These are phyloP conservation scores for Monosporascus cannonballus DNA, from an alignment of 2,329 filamentous ascomycete species.

Conservation along the genomic window DNA sequence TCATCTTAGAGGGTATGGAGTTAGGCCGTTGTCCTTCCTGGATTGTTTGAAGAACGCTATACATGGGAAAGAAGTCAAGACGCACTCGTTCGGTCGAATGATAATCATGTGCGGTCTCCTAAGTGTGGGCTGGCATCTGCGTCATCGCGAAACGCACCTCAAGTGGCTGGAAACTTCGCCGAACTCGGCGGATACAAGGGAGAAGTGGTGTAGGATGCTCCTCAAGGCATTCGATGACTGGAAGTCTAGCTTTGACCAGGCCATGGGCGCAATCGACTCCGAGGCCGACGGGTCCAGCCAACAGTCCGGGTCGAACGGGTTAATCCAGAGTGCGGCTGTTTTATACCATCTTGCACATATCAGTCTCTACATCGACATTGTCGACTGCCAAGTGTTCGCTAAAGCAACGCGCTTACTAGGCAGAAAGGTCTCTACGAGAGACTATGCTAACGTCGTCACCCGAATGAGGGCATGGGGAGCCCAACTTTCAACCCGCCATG, in stretches of 20 bases:
- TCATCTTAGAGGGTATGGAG: slow-evolving; percentile 69
- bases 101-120: slow-evolving; percentile 86
- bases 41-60: slow-evolving; percentile 80
- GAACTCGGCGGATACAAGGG: slow-evolving; percentile 54
- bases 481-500: slow-evolving; percentile 68
- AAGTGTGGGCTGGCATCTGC: slow-evolving; percentile 90
- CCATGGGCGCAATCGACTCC: slow-evolving; percentile 40
- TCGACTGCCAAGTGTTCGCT: slow-evolving; percentile 85
- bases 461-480: slow-evolving; percentile 78
- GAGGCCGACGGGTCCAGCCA: slow-evolving; percentile 33
- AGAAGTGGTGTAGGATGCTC: slow-evolving; percentile 73
- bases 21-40: slow-evolving; percentile 74
- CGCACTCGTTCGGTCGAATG: slow-evolving; percentile 82
- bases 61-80: slow-evolving; percentile 73
- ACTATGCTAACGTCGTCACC: slow-evolving; percentile 65
- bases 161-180: slow-evolving; percentile 67
- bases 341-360: slow-evolving; percentile 85
- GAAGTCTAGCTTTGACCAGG: slow-evolving; percentile 77
- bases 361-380: slow-evolving; percentile 80
- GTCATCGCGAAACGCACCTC: slow-evolving; percentile 77
- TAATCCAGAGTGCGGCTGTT: slow-evolving; percentile 74
- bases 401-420: slow-evolving; percentile 72
- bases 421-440: slow-evolving; percentile 68
- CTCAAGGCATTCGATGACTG: slow-evolving; percentile 79
- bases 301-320: slow-evolving; percentile 50